Conservation (phyloP, 2,329 filamentous ascomycete genomes). For the Fusarium solani-melongenae region DNA sequence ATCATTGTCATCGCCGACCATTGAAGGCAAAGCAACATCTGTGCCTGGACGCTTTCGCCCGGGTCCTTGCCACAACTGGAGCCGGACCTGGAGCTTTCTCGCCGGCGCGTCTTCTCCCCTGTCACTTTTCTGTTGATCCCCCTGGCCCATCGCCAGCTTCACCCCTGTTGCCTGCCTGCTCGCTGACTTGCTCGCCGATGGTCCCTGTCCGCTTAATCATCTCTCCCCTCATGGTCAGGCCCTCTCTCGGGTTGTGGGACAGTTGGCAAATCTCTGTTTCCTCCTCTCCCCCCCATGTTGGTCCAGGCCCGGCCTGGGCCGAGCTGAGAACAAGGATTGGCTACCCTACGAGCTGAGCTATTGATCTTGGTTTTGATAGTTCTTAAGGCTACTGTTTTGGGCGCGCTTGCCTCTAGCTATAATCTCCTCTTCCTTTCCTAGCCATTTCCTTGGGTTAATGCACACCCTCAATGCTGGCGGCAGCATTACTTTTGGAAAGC, state of each 20-base stretch:
- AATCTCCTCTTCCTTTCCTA: not conserved
- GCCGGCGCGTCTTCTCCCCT: not conserved
- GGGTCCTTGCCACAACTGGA: constrained; percentile 15
- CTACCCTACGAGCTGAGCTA: constrained; percentile 12
- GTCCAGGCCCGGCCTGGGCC: constrained; percentile 21
- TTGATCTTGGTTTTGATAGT: constrained; percentile 25
- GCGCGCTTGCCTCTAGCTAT: not conserved
- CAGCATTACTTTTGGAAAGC: not conserved
- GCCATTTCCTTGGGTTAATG: constrained; percentile 1
- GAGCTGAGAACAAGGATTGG: constrained; percentile 29
- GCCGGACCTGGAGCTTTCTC: constrained; percentile 12
- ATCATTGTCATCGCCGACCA: not conserved
- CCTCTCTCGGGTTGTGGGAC: not conserved
- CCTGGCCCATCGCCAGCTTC: not conserved
- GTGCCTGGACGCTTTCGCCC: constrained; percentile 7
- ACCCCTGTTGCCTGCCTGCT: constrained; percentile 1
- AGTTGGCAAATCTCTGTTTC: constrained; percentile 1
- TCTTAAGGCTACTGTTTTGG: constrained; percentile 4
- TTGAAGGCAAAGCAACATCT: not conserved
- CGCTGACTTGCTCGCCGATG: not conserved
- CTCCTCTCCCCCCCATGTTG: not conserved
- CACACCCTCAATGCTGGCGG: not conserved
- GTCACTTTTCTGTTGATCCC: not conserved
- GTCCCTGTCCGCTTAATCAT: not conserved
- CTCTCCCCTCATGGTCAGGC: not conserved